Percentiles rank a stretch among this genome's conserved stretches.
phyloP scores from a whole-genome alignment of 75 land plant species.

The Cupressus sempervirens region DNA sequence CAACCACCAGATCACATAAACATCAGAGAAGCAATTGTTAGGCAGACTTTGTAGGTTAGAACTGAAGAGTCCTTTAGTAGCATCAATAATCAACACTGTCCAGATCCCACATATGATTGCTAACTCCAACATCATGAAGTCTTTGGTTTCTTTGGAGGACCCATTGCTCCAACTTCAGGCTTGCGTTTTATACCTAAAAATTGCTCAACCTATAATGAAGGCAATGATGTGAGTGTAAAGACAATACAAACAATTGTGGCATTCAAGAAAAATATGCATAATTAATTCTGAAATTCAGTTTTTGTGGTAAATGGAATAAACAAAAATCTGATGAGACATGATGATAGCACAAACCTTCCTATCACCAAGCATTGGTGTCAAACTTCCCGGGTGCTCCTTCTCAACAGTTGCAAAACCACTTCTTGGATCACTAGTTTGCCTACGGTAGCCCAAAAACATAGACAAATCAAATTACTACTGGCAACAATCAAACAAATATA shows the following conservation, averaged over 20 bases:
- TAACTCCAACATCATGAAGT: background rate
- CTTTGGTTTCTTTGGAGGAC: conserved; percentile 75
- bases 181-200: conserved; percentile 87
- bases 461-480: background rate
- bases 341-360: conserved; percentile 45
- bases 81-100: background rate
- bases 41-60: background rate
- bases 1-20: background rate
- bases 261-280: background rate
- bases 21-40: background rate
- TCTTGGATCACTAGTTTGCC: conserved; percentile 94
- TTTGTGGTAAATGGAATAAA: background rate
- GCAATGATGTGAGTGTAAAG: background rate
- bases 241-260: background rate
- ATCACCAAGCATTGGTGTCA: conserved; percentile 98
- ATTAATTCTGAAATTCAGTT: background rate
- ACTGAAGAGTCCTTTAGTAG: background rate
- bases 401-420: conserved; percentile 97
- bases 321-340: background rate
- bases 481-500: background rate
- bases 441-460: conserved; percentile 11
- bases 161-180: conserved; percentile 46
- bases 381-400: conserved; percentile 79
- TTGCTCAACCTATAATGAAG: conserved; percentile 68
- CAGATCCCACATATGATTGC: background rate